Evolutionary conservation across 2,329 filamentous ascomycete genomes (phyloP).

Genomic region (Davidsoniella virescens): DNA sequence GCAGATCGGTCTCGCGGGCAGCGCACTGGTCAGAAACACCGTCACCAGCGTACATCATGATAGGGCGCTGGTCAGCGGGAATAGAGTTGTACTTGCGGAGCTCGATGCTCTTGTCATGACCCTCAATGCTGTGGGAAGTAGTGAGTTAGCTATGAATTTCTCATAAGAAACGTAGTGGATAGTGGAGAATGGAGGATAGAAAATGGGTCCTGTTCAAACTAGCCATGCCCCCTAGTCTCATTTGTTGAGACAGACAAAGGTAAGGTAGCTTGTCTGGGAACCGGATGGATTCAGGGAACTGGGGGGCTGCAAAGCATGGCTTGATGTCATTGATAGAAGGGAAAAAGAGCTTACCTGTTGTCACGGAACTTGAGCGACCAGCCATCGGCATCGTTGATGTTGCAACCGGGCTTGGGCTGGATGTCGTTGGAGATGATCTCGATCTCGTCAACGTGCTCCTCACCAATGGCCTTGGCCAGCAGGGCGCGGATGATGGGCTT

Average conservation of each 20-base stretch:
- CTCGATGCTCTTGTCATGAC: slow-evolving; percentile 92
- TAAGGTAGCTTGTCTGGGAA: too few species aligned
- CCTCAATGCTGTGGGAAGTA: slow-evolving; percentile 45
- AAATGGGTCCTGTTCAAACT: background rate
- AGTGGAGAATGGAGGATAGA: background rate
- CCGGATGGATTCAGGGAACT: too few species aligned
- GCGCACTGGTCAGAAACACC: slow-evolving; percentile 87
- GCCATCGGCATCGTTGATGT: slow-evolving; percentile 61
- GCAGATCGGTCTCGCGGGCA: slow-evolving; percentile 76
- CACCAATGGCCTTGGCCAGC: slow-evolving; percentile 63
- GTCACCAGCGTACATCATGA: slow-evolving; percentile 88
- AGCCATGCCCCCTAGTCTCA: too few species aligned
- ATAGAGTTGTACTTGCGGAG: slow-evolving; percentile 74
- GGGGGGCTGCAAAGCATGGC: too few species aligned
- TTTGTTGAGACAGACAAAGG: too few species aligned
- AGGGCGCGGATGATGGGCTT: slow-evolving; percentile 75
- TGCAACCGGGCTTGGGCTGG: slow-evolving; percentile 43
- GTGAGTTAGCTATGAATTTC: slow-evolving; percentile 11
- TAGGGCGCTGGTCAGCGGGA: slow-evolving; percentile 49
- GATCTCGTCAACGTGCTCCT: slow-evolving; percentile 56
- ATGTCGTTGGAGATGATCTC: slow-evolving; percentile 86
- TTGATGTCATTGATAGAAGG: background rate
- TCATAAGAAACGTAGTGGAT: background rate
- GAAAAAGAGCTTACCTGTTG: slow-evolving; percentile 26
- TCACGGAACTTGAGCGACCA: slow-evolving; percentile 87